Percentiles rank a stretch among this genome's conserved stretches.
These are phyloP conservation scores for Mimosa bimucronata DNA, from an alignment of 306 rosid genomes.

Conservation along the genomic window DNA sequence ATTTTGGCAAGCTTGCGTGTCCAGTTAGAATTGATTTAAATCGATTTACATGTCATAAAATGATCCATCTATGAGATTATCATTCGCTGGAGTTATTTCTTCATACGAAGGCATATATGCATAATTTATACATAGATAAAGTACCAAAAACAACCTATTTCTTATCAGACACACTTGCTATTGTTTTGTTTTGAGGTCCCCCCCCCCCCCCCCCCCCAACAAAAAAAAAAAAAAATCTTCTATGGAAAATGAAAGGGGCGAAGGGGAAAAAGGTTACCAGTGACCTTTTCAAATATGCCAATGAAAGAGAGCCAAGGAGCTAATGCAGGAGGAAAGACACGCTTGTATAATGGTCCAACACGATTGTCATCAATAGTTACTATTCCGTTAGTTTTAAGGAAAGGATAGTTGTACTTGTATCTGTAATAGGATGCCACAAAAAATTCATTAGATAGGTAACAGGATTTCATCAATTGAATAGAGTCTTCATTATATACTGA, in stretches of 20 bases:
- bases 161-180: neutral
- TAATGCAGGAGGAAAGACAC: constrained; percentile 49
- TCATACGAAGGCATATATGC: neutral
- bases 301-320: constrained; percentile 50
- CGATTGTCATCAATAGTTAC: constrained; percentile 45
- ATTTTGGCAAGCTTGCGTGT: neutral
- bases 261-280: neutral
- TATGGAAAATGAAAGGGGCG: neutral
- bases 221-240: too few relatives aligned
- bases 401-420: constrained; percentile 43
- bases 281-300: constrained; percentile 39
- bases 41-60: neutral
- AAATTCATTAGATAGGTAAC: neutral
- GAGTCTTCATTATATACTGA: constrained; percentile 12
- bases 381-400: constrained; percentile 43
- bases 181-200: neutral
- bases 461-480: neutral
- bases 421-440: constrained; percentile 33
- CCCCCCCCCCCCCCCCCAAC: too few relatives aligned
- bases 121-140: neutral
- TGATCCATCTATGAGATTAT: neutral
- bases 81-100: neutral
- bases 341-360: constrained; percentile 53
- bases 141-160: neutral
- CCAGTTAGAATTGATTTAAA: too few relatives aligned